These are phyloP conservation scores for Populus hybrid DNA, from an alignment of 441 rosid species.

Conservation along the genomic window DNA sequence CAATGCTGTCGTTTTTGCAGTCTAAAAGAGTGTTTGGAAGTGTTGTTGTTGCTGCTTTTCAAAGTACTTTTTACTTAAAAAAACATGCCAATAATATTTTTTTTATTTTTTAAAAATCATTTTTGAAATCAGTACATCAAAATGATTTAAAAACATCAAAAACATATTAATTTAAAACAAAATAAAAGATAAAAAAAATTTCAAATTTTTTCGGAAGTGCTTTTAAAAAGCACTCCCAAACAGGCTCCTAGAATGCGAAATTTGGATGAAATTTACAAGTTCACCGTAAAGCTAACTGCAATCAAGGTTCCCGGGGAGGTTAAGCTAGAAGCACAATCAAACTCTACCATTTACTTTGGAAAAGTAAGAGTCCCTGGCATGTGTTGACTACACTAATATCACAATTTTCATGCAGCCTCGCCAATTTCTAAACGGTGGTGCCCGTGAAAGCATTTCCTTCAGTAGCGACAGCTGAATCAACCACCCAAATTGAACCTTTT, in stretches of 20 bases:
- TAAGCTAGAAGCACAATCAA: neutral
- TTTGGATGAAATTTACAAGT: neutral
- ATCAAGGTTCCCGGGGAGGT: neutral
- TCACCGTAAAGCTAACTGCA: neutral
- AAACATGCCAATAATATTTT: too few species aligned
- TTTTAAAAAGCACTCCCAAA: too few species aligned
- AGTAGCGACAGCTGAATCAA: constrained; percentile 72
- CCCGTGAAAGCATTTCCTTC: constrained; percentile 66
- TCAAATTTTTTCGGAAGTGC: too few species aligned
- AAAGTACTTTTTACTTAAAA: too few species aligned
- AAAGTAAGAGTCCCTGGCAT: neutral
- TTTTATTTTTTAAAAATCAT: too few species aligned
- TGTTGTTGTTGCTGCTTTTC: too few species aligned
- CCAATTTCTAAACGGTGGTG: constrained; percentile 63
- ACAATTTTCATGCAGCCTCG: constrained; percentile 23
- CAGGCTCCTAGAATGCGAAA: neutral
- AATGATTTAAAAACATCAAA: too few species aligned
- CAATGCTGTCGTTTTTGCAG: neutral
- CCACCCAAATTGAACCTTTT: constrained; percentile 53
- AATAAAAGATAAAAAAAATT: too few species aligned
- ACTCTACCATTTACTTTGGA: neutral
- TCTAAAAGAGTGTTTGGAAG: too few species aligned
- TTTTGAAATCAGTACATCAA: too few species aligned
- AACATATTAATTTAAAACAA: too few species aligned
- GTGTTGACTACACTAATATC: neutral